A percentile compares a stretch with the other conserved stretches of the same genome.
Conservation (phyloP, 176 grass and related monocot genomes). For the Oropetium thomaeum region DNA sequence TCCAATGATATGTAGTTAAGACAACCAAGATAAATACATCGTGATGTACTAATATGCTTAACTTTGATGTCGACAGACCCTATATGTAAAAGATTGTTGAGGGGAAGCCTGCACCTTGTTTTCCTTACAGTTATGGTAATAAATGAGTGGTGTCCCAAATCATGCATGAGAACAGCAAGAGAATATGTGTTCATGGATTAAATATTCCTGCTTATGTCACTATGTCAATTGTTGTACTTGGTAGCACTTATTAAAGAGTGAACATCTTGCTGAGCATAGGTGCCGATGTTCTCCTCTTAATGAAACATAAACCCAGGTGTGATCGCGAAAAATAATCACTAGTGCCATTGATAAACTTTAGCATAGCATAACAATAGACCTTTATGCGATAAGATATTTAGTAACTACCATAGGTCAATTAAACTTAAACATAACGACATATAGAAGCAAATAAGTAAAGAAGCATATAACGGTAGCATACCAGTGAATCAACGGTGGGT, state of each 20-base stretch:
- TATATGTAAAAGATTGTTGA: neutral
- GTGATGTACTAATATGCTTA: neutral
- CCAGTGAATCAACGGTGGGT: constrained; percentile 83
- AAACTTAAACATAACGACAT: constrained; percentile 13
- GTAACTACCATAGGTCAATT: constrained; percentile 1
- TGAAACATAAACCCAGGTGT: too few relatives aligned
- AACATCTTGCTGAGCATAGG: constrained; percentile 1
- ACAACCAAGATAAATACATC: constrained; percentile 1
- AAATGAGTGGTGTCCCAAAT: constrained; percentile 1
- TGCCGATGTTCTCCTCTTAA: too few relatives aligned
- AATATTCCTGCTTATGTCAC: constrained; percentile 27
- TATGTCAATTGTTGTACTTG: neutral
- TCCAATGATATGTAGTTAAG: neutral
- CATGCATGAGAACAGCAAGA: constrained; percentile 10
- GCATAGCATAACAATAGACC: constrained; percentile 11
- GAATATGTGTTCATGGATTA: neutral
- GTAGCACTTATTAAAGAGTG: neutral
- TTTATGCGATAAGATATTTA: neutral
- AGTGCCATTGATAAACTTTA: constrained; percentile 20
- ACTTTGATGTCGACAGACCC: neutral
- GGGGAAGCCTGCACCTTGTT: neutral
- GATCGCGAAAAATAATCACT: too few relatives aligned
- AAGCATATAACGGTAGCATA: constrained; percentile 15
- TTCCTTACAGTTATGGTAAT: neutral
- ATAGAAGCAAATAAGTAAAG: constrained; percentile 4